Percentiles rank a stretch among this genome's conserved stretches.
Evolutionary conservation across 1,284 basidiomycete species (phyloP).

Genomic region (Melampsora americana): DNA sequence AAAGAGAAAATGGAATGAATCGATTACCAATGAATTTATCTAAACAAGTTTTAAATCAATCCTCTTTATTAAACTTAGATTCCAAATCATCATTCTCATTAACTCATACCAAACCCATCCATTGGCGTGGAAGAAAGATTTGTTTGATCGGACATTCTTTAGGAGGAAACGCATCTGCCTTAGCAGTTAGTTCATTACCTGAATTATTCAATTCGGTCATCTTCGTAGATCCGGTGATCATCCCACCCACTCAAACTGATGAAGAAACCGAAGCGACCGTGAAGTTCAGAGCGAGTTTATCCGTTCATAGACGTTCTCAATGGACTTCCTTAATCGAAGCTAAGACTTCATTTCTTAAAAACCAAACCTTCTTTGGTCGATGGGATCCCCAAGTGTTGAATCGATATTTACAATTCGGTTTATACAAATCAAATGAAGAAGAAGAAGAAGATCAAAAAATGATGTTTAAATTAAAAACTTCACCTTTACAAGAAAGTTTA

Average conservation of each 20-base stretch:
- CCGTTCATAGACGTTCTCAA: slow-evolving; percentile 60
- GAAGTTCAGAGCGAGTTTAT: slow-evolving; percentile 47
- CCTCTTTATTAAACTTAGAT: slow-evolving; percentile 64
- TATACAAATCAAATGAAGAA: slow-evolving; percentile 51
- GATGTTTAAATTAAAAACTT: slow-evolving; percentile 49
- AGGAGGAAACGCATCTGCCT: slow-evolving; percentile 51
- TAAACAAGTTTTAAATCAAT: slow-evolving; percentile 50
- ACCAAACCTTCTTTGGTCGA: slow-evolving; percentile 64
- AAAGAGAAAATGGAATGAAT: slow-evolving; percentile 46
- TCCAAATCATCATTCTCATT: slow-evolving; percentile 71
- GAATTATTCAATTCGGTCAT: slow-evolving; percentile 69
- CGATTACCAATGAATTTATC: slow-evolving; percentile 58
- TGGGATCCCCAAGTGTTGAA: slow-evolving; percentile 71
- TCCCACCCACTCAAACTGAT: slow-evolving; percentile 52
- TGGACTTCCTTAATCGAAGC: slow-evolving; percentile 68
- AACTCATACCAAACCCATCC: slow-evolving; percentile 49
- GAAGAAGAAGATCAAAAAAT: too few relatives aligned
- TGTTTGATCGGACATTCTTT: slow-evolving; percentile 11
- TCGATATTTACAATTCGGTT: slow-evolving; percentile 66
- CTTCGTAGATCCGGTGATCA: slow-evolving; percentile 74
- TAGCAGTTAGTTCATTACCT: slow-evolving; percentile 65
- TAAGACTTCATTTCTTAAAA: slow-evolving; percentile 59
- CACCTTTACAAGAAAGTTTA: slow-evolving; percentile 50
- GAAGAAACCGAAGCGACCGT: slow-evolving; percentile 13
- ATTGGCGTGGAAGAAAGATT: slow-evolving; percentile 2